These are phyloP conservation scores for Cyclotella baltica DNA, from an alignment of 108 stramenopile genomes.

Conservation along the genomic window DNA sequence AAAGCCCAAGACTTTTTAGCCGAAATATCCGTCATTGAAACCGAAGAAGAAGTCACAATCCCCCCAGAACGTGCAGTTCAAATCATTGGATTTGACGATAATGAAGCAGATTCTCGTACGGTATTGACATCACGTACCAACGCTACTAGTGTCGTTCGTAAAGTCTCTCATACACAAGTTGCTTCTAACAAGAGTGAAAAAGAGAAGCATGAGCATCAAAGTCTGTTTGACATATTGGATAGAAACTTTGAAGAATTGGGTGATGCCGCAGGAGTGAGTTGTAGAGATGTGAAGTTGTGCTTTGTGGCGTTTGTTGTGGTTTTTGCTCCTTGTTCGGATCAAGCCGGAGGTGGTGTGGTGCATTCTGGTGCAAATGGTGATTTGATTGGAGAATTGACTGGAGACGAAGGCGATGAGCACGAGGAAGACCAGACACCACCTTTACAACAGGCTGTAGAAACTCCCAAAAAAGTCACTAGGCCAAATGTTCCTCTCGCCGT, in stretches of 20 bases:
- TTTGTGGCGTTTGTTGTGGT: slow-evolving; percentile 60
- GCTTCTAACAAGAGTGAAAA: slow-evolving; percentile 10
- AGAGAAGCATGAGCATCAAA: slow-evolving; percentile 40
- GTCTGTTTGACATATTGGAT: slow-evolving; percentile 59
- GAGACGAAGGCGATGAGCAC: slow-evolving; percentile 5
- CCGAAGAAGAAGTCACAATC: background rate
- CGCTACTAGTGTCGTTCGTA: background rate
- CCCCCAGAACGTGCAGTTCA: slow-evolving; percentile 21
- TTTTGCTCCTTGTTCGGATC: slow-evolving; percentile 40
- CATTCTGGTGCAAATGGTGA: slow-evolving; percentile 6
- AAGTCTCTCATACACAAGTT: slow-evolving; percentile 28
- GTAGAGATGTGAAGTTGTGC: slow-evolving; percentile 56
- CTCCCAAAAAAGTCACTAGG: slow-evolving; percentile 1
- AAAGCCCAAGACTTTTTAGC: slow-evolving; percentile 30
- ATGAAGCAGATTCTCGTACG: slow-evolving; percentile 18
- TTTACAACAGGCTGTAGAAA: background rate
- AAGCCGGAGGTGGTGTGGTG: background rate
- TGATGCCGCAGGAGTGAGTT: slow-evolving; percentile 29
- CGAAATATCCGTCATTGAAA: background rate
- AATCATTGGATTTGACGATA: slow-evolving; percentile 46
- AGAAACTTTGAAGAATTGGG: slow-evolving; percentile 55
- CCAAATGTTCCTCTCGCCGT: slow-evolving; percentile 50
- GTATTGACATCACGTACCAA: slow-evolving; percentile 32
- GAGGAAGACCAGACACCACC: background rate
- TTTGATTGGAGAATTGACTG: slow-evolving; percentile 1